Conservation (phyloP, 176 grass and related monocot genomes). For the Paspalum notatum region DNA sequence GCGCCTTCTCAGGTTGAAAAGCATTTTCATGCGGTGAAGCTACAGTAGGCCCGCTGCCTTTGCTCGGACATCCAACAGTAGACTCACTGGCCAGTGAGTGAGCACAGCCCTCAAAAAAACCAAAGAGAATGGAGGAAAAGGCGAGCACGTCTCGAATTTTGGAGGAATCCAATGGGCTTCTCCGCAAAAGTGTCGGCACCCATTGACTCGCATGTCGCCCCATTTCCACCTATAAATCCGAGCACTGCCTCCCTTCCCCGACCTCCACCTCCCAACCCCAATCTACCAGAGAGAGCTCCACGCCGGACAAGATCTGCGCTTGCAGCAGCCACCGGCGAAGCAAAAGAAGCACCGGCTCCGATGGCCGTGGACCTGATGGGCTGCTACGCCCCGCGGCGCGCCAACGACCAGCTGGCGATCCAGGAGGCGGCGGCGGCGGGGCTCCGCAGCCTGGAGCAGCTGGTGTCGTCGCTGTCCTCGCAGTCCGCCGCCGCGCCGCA, state of each 20-base stretch:
- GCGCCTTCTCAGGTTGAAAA: too few species aligned
- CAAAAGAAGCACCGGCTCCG: constrained; percentile 9
- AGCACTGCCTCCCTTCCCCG: not conserved
- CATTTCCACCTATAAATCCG: constrained; percentile 61
- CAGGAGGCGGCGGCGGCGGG: constrained; percentile 82
- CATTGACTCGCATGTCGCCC: constrained; percentile 56
- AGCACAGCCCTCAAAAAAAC: not conserved
- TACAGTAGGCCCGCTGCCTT: too few species aligned
- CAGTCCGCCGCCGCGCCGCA: constrained; percentile 34
- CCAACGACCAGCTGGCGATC: constrained; percentile 75
- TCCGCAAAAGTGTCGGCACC: not conserved
- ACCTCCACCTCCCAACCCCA: constrained; percentile 28
- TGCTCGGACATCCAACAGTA: too few species aligned
- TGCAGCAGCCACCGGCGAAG: not conserved
- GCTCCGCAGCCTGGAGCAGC: constrained; percentile 73
- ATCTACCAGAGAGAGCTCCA: not conserved
- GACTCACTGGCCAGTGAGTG: not conserved
- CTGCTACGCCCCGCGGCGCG: constrained; percentile 57
- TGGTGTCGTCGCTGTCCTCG: constrained; percentile 65
- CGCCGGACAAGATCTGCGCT: constrained; percentile 41
- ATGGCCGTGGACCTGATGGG: constrained; percentile 80
- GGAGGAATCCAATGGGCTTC: not conserved
- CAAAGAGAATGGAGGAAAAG: not conserved
- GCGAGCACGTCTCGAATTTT: not conserved
- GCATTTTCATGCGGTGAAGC: too few species aligned